Evolutionary conservation across 345 rosid species (phyloP).

Genomic region (Gossypium longicalyx): DNA sequence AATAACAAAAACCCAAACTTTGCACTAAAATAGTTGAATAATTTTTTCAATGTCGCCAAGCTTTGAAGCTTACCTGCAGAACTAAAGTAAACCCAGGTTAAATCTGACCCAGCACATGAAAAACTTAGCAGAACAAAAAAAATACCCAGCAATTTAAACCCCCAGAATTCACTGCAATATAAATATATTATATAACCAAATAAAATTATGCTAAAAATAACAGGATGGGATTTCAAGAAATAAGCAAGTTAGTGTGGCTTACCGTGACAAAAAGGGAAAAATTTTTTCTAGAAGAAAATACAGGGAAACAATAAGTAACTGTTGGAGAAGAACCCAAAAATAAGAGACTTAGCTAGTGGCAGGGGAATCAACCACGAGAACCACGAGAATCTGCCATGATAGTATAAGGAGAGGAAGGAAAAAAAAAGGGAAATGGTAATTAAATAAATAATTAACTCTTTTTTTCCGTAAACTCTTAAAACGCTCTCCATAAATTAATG

Average conservation of each 20-base stretch:
- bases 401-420: neutral
- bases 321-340: neutral
- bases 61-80: constrained; percentile 17
- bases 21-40: neutral
- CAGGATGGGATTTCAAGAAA: neutral
- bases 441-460: too few species aligned
- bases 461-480: neutral
- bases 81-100: constrained; percentile 16
- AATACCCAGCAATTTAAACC: constrained; percentile 11
- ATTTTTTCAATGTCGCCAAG: neutral
- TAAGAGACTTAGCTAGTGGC: constrained; percentile 9
- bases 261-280: neutral
- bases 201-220: neutral
- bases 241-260: neutral
- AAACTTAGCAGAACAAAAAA: neutral
- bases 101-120: constrained; percentile 13
- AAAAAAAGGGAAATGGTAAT: too few species aligned
- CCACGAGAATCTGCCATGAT: constrained; percentile 27
- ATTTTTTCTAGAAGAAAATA: neutral
- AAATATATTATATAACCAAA: neutral
- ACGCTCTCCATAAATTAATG: neutral
- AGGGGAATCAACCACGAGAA: constrained; percentile 28
- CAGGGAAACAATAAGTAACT: neutral
- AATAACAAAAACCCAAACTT: neutral
- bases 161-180: neutral